Evolutionary conservation across 306 rosid genomes (phyloP), one percentile per base, ranked within the genome.

Genomic region (Rosa persica): DNA sequence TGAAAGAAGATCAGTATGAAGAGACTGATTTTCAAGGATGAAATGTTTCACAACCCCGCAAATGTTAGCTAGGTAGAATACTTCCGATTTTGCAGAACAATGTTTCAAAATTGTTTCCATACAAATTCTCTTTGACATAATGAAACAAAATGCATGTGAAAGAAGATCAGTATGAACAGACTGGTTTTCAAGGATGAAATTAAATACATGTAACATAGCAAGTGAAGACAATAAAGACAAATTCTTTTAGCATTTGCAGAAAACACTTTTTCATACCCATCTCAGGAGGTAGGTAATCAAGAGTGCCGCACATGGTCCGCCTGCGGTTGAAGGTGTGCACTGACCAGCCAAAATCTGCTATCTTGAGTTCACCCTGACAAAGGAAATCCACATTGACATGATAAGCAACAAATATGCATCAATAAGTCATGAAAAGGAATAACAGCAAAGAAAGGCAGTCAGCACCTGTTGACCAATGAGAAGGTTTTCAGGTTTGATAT

Each of bases 261-360:
- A 52, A 52, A 7, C 25, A 54, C 25, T 42, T 64, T 39, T 44
- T 78, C 89, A 72, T 90, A 96, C 99, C 99, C 99, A 96, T 96
- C 88, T 96, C 99, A 22, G 99, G 99, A 47, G 99, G 98, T 49
- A 96, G 97, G 86, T 96, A 96, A 82, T 96, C 99, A 82, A 96
- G 87, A 4, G 99, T 96, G 54, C 99, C 99, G 55, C 99, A 96
- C 99, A 96, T 96, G 87, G 99, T 96, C 79, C 91, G 78, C 88
- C 99, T 91, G 83, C 98, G 99, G 83, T 89, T 91, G 80, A 96
- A 96, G 78, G 99, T 96, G 81, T 96, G 99, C 85, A 96, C 99
- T 0, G 99, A 96, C 99, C 99, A 96, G 57, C 99, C 99, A 74
- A 96, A 96, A 84, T 96, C 99, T 42, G 99, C 98, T 81, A 96